Evolutionary conservation across 225 moss, liverwort and hornwort genomes (phyloP).

Genomic region (Anthoceros angustus): DNA sequence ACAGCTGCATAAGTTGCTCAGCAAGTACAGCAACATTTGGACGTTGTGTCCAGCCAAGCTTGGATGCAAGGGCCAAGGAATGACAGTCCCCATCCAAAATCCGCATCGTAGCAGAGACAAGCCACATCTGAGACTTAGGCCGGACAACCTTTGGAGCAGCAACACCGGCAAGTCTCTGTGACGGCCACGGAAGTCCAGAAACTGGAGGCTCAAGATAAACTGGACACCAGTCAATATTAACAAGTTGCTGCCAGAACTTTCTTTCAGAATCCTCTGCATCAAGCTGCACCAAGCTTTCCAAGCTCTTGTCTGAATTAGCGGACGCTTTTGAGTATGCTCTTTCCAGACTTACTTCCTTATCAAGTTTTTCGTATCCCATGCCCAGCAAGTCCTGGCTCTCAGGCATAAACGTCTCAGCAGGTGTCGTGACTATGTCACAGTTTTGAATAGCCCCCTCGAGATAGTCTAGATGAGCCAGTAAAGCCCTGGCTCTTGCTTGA

Average conservation of each 20-base stretch:
- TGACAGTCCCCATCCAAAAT: constrained; percentile 59
- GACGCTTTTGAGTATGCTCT: constrained; percentile 7
- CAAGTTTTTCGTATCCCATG: neutral
- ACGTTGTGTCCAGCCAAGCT: constrained; percentile 55
- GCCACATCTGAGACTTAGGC: constrained; percentile 66
- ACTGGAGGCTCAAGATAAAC: constrained; percentile 36
- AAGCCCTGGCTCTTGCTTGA: constrained; percentile 47
- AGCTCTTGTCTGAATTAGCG: neutral
- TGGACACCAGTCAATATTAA: constrained; percentile 75
- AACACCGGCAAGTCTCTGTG: constrained; percentile 26
- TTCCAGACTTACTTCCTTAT: neutral
- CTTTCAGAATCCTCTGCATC: constrained; percentile 32
- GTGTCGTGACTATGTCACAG: too few relatives aligned
- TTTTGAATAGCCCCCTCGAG: constrained; percentile 21
- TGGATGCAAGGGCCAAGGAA: constrained; percentile 33
- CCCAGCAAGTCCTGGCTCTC: too few relatives aligned
- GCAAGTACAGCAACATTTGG: constrained; percentile 52
- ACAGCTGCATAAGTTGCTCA: constrained; percentile 50
- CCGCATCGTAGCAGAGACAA: constrained; percentile 73
- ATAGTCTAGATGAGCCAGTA: constrained; percentile 48
- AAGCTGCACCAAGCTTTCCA: constrained; percentile 5
- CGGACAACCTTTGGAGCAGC: constrained; percentile 58
- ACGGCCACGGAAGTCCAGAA: constrained; percentile 51
- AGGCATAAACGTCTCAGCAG: too few relatives aligned
- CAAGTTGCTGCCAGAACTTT: constrained; percentile 51